Evolutionary conservation across 176 grass and related monocot species (phyloP).

Genomic region (Dendrocalamus sinicus): DNA sequence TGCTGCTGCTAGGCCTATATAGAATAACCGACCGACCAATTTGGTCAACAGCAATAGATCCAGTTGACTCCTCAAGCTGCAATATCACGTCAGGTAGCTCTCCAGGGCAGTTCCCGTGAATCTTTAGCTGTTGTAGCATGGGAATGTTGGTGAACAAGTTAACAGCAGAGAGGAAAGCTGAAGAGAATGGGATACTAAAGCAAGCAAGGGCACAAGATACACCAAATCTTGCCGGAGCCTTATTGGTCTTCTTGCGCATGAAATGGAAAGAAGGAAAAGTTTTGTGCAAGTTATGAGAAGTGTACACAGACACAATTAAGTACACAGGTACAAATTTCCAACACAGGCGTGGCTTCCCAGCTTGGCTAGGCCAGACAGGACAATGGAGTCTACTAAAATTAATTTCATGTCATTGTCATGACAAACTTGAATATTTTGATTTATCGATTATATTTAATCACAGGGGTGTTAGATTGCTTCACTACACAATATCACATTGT

Average conservation of each 20-base stretch:
- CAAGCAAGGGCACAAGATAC: constrained; percentile 24
- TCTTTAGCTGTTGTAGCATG: constrained; percentile 71
- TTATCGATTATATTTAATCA: not conserved
- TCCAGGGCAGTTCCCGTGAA: constrained; percentile 81
- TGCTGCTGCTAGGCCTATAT: constrained; percentile 85
- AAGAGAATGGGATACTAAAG: constrained; percentile 16
- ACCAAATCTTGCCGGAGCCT: constrained; percentile 12
- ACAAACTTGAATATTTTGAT: constrained; percentile 5
- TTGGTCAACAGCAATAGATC: constrained; percentile 69
- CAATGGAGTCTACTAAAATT: not conserved
- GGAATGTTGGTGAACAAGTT: constrained; percentile 30
- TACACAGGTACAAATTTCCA: constrained; percentile 1
- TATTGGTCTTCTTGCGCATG: not conserved
- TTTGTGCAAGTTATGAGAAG: not conserved
- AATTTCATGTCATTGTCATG: not conserved
- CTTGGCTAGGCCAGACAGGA: not conserved
- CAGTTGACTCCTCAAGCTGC: constrained; percentile 88
- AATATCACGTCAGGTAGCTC: constrained; percentile 72
- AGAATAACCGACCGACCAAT: constrained; percentile 89
- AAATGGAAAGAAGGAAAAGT: not conserved
- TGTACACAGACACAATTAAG: not conserved
- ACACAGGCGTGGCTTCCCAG: not conserved
- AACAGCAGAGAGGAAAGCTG: constrained; percentile 6
- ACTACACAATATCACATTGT: not conserved
- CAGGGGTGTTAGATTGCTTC: constrained; percentile 10